Evolutionary conservation across 352 stramenopile species (phyloP), one percentile per base, ranked within the genome.

Genomic region (Thalassiosira pacifica): DNA sequence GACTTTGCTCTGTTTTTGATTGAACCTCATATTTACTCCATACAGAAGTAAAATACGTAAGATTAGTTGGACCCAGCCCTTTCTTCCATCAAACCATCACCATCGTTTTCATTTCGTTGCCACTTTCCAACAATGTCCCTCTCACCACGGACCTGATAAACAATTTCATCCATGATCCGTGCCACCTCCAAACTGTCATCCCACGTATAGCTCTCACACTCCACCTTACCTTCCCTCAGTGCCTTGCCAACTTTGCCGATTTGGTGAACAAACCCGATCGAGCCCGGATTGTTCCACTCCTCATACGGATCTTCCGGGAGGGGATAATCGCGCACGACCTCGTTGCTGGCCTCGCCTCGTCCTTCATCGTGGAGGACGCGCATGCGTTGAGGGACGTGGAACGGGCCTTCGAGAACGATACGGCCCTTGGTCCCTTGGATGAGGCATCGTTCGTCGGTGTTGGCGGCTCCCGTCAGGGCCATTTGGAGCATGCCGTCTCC

Each of bases 221-320:
- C 82, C 10, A 68, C 83, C 26, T 93, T 66, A 32, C 93, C 85
- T 40, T 70, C 83, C 78, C 90, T 83, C 34, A 98, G 93, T 11
- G 93, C 91, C 5, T 93, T 80, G 0, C 86, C 92, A 13, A 97
- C 94, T 0, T 93, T 91, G 71, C 96, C 79, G 0, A 92, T 94
- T 69, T 98, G 93, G 83, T 97, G 94, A n/a, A 92, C 82, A 74
- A 98, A 96, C 27, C 95, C 94, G 40, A 91, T 90, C 18, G 91
- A 96, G 6, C 92, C 89, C 24, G 87, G 92, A 88, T 96, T 96
- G 61, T 96, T 93, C 76, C 85, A 90, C 6, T 70, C 65, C 22
- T 79, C 89, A 27, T 83, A 89, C 9, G 86, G 85, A 34, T 93
- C 66, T 0, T 92, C 79, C 0, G 89, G 82, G 8, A 90, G 67